Base-by-base conservation (phyloP, 2,329 filamentous ascomycete species). In the Dactylellina drechsleri region DNA sequence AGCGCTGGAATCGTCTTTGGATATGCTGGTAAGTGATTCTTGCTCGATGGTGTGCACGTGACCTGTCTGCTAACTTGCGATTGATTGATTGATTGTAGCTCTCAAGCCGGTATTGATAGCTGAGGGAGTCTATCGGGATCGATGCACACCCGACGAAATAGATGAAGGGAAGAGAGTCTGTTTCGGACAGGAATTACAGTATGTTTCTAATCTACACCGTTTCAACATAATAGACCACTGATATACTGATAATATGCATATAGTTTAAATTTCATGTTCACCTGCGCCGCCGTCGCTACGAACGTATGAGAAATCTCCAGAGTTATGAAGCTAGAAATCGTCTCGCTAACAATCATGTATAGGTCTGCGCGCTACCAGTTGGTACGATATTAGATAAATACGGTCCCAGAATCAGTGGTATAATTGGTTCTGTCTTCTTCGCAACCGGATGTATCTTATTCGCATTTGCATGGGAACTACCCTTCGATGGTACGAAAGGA, bases 241-340 rank as follows among this genome's bases (percentile, higher is more conserved):
- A 20, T 78, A 62, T 16, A n/a, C 31, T 16, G 31, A 20, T 78
- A 62, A 79, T 40, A 15, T 54, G 26, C 20, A 12, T 20, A 58
- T 76, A 79, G 78, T 72, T 86, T 97, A 67, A 97, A 97, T 81
- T 84, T 97, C 78, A 96, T 96, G 91, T 97, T 97, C 84, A 96
- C 92, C 4, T 87, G 93, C 47, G 93, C 93, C 12, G 93, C 92
- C 13, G 92, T 96, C 8, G 91, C 88, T 5, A 96, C 93, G 45
- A 97, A 97, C 79, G 90, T 79, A 57, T 31, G 76, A 18, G 20
- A 7, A 53, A 20, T 4, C n/a, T 43, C 16, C 8, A 6, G 26
- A 49, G 15, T 18, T 45, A 2, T 20, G 20, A 13, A 49, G 10
- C 7, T 28, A 7, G 2, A 15, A 20, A 49, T 16, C 41, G 31